Base-by-base conservation (phyloP, 2,329 filamentous ascomycete genomes). In the Claviceps humidiphila region DNA sequence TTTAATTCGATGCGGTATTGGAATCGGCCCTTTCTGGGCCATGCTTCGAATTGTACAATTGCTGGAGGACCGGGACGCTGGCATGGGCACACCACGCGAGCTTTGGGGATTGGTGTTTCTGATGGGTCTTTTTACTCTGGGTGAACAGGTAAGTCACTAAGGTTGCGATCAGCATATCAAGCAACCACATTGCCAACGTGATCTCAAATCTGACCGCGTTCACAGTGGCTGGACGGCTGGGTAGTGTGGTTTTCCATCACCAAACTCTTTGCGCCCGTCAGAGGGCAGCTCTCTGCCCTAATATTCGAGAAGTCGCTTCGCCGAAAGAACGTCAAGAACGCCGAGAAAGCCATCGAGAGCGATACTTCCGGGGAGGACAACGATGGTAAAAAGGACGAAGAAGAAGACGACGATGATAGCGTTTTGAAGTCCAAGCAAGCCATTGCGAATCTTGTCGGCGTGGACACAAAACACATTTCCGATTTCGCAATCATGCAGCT, bases 231-330 rank as follows among this genome's bases (percentile, higher is more conserved):
- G 37, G 84, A 88, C 59, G 71, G 77, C 1, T 83, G 78, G 71
- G 65, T 85, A 16, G 82, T 78, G 59, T 89, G 84, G 82, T 68
- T 84, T 47, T 79, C 78, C 0, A 82, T 77, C 65, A 74, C 77
- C 1, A 75, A 80, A 50, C 63, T 90, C 11, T 74, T 75, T 46
- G 73, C 88, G 24, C 83, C 85, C 0, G 70, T 90, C 16, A 80
- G 84, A 50, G 76, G 81, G 30, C 82, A 89, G 59, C 69, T 93
- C 2, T 81, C 84, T 1, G 77, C 84, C 0, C 72, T 89, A 7
- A 77, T 91, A 16, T 91, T 90, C 59, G 78, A 83, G 54, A 93
- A 93, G 64, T 78, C 85, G 0, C 80, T 89, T 73, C 76, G 83
- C 44, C 77, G 83, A 48, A 91, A 91, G 63, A 87, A 90, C 63